Conservation (phyloP, 106 monocot species). For the Acorus gramineus region DNA sequence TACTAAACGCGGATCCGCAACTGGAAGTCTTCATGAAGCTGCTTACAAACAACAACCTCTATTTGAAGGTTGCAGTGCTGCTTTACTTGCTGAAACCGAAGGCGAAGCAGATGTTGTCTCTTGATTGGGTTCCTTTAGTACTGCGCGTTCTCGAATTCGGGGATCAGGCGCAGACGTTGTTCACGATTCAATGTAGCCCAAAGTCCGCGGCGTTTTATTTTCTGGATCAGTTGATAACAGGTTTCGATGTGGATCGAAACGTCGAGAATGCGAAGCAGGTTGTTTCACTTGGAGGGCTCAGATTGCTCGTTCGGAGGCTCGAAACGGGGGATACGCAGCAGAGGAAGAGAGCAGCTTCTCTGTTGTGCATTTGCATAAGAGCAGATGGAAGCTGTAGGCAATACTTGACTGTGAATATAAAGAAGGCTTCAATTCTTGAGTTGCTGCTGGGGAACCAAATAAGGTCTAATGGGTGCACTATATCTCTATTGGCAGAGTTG, state of each 20-base stretch:
- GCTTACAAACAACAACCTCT: constrained; percentile 32
- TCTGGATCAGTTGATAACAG: constrained; percentile 59
- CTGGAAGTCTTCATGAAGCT: constrained; percentile 65
- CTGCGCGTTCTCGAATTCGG: constrained; percentile 48
- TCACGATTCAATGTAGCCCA: constrained; percentile 46
- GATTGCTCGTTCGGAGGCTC: constrained; percentile 40
- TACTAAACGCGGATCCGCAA: constrained; percentile 63
- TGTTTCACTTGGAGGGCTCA: constrained; percentile 51
- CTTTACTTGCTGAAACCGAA: constrained; percentile 61
- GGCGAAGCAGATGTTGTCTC: constrained; percentile 69
- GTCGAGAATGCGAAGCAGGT: constrained; percentile 71
- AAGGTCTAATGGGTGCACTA: constrained; percentile 43
- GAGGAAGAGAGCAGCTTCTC: constrained; percentile 32
- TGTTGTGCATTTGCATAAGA: constrained; percentile 49
- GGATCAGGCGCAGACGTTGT: constrained; percentile 37
- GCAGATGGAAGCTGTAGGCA: constrained; percentile 58
- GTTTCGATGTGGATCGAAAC: constrained; percentile 70
- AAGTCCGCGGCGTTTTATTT: constrained; percentile 63
- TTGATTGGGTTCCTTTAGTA: constrained; percentile 61
- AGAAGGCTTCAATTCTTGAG: constrained; percentile 57
- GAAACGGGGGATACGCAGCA: constrained; percentile 48
- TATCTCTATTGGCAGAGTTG: constrained; percentile 58
- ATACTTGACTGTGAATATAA: constrained; percentile 48
- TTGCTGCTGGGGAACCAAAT: constrained; percentile 56
- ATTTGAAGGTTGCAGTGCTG: constrained; percentile 50